These are phyloP conservation scores for Casaregolazyma lundiana DNA, from an alignment of 1,139 yeast species.

Conservation along the genomic window DNA sequence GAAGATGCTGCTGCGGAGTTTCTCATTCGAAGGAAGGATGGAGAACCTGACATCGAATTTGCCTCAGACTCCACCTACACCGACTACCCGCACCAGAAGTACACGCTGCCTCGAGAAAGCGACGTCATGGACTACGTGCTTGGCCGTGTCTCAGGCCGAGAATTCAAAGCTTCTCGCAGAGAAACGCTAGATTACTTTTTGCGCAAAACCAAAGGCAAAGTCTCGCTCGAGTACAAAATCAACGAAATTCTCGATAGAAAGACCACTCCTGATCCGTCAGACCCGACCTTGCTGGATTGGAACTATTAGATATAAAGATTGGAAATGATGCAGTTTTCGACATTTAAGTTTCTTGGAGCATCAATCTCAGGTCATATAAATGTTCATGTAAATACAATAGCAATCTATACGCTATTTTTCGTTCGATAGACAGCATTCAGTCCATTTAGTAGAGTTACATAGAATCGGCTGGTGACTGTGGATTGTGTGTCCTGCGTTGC, in stretches of 20 bases:
- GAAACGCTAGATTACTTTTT: constrained; percentile 64
- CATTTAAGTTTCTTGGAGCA: not conserved
- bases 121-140: constrained; percentile 56
- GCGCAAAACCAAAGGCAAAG: constrained; percentile 46
- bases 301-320: constrained; percentile 25
- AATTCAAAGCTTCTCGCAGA: constrained; percentile 59
- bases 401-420: too few relatives aligned
- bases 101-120: constrained; percentile 71
- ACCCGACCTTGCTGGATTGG: constrained; percentile 62
- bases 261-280: constrained; percentile 55
- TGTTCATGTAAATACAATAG: too few relatives aligned
- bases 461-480: too few relatives aligned
- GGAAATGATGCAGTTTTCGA: too few relatives aligned
- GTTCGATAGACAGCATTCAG: too few relatives aligned
- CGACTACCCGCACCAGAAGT: constrained; percentile 60
- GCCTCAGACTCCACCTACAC: constrained; percentile 46
- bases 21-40: constrained; percentile 25
- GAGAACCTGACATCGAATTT: constrained; percentile 35
- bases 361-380: too few relatives aligned
- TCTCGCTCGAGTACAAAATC: constrained; percentile 60
- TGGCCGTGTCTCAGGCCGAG: constrained; percentile 61
- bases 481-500: too few relatives aligned
- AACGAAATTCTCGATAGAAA: constrained; percentile 53
- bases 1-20: constrained; percentile 25
- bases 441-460: too few relatives aligned